Base-by-base conservation (phyloP, 192 early-diverging fungal species). In the Coemansia sp. region DNA sequence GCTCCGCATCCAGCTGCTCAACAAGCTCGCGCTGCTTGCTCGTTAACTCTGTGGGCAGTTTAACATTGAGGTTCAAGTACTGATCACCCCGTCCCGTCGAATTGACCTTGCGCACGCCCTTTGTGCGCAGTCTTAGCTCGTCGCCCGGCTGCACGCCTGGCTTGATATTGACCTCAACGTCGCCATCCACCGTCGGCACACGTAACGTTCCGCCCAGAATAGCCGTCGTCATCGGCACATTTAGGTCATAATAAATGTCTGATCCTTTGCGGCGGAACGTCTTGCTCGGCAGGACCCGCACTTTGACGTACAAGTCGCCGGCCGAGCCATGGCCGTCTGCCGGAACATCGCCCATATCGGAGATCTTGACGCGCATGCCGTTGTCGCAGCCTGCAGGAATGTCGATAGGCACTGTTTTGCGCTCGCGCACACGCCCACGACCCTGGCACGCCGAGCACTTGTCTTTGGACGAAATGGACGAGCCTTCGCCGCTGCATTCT, bases 121-220 rank as follows among this genome's bases (percentile, higher is more conserved):
- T 88, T 15, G 82, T 83, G 62, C 89, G 84, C 71, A 99, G 74
- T 15, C 86, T 70, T 57, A 89, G 90, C 51, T 87, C 82, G 28
- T 96, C 94, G n/a, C 88, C 89, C 0, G 97, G 94, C 69, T 99
- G 97, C 5, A 90, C 87, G 38, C 94, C 95, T 9, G 88, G 56
- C 17, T 88, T 88, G 44, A 99, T 72, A 50, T 86, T 92, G 31
- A 99, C 75, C 57, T 99, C 95, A 1, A 97, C 94, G 64, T 96
- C 92, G 28, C 97, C 95, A 71, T 99, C 95, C 7, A 99, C 85
- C 8, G 97, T 97, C 2, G 93, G 94, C 14, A 99, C 86, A 5
- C 87, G 83, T 5, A 97, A 72, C 1, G 81, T 82, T 49, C 97
- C 97, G 34, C 97, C 97, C 38, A 99, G 75, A 5, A 95, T 78